Evolutionary conservation across 345 rosid species (phyloP).

Genomic region (Gynandropsis gynandra): DNA sequence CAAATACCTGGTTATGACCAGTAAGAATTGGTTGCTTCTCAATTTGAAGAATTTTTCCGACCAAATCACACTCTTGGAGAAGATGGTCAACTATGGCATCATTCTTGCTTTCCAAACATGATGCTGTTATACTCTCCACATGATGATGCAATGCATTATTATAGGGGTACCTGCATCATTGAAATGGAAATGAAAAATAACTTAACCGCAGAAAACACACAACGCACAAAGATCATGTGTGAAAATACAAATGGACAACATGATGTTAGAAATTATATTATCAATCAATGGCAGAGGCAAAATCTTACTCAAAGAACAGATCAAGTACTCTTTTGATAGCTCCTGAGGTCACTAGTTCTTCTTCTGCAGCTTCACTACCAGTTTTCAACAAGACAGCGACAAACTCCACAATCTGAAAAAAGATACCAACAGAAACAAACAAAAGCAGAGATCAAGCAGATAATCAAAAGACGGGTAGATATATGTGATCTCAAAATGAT

Average conservation of each 20-base stretch:
- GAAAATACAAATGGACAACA: neutral
- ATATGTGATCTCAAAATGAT: neutral
- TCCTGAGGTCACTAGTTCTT: constrained; percentile 81
- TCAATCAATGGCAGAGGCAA: constrained; percentile 14
- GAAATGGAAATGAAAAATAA: constrained; percentile 14
- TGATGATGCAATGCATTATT: constrained; percentile 95
- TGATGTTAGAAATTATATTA: neutral
- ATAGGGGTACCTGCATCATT: constrained; percentile 70
- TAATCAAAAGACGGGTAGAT: constrained; percentile 1
- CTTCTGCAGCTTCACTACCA: constrained; percentile 71
- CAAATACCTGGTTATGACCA: constrained; percentile 44
- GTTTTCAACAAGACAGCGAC: constrained; percentile 74
- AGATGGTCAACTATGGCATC: constrained; percentile 58
- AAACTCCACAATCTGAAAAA: constrained; percentile 87
- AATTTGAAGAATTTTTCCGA: constrained; percentile 60
- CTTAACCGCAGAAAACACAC: constrained; percentile 18
- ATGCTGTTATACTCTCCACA: constrained; percentile 71
- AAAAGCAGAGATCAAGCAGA: constrained; percentile 5
- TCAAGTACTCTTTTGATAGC: constrained; percentile 61
- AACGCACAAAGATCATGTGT: no score
- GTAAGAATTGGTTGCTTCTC: constrained; percentile 65
- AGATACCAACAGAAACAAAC: constrained; percentile 1
- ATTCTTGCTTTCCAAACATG: constrained; percentile 77
- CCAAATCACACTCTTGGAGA: constrained; percentile 71
- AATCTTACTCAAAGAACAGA: constrained; percentile 77